These are phyloP conservation scores for Boletus sensibilis DNA, from an alignment of 768 basidiomycete genomes.

Conservation along the genomic window DNA sequence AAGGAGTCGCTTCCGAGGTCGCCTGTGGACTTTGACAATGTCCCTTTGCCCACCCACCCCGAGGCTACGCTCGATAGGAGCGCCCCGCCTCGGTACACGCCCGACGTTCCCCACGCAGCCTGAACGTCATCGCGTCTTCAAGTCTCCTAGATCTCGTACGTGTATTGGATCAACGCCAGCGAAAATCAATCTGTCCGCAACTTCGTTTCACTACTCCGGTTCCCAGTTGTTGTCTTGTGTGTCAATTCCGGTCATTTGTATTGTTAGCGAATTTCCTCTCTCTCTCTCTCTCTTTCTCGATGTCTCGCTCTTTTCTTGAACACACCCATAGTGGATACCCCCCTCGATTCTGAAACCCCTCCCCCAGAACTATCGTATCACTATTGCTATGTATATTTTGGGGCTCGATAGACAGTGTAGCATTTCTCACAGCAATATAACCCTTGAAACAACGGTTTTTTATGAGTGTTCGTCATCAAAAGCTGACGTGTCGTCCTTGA, in stretches of 20 bases:
- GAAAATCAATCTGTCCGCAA: not conserved
- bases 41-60: conserved; percentile 21
- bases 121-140: not conserved
- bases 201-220: not conserved
- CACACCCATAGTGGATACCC: conserved; percentile 20
- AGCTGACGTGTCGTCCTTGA: not conserved
- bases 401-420: conserved; percentile 29
- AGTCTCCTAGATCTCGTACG: too few species aligned
- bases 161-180: not conserved
- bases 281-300: not conserved
- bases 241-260: conserved; percentile 21
- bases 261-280: conserved; percentile 22
- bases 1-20: conserved; percentile 27
- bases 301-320: not conserved
- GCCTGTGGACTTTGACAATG: conserved; percentile 17
- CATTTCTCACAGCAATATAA: conserved; percentile 1
- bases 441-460: not conserved
- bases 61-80: conserved; percentile 13
- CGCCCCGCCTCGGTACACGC: conserved; percentile 24
- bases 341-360: not conserved
- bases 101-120: conserved; percentile 20
- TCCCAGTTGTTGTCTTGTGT: not conserved
- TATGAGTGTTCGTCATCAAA: not conserved
- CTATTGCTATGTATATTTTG: conserved; percentile 24
- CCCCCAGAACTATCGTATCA: conserved; percentile 11